Conservation (phyloP, 805 yeast genomes). For the Debaryomyces maramus region DNA sequence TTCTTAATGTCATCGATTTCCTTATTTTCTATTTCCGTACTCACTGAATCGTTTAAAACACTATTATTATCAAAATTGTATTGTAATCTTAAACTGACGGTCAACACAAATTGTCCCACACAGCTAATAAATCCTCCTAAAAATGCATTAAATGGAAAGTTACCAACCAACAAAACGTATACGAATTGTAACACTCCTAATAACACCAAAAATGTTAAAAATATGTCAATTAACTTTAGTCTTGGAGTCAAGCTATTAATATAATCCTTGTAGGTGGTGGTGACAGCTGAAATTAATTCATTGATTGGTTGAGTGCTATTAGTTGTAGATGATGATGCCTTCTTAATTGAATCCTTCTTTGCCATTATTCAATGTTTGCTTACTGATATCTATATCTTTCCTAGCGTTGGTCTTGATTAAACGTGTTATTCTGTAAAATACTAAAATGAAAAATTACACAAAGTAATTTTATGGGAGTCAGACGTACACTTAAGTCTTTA, state of each 20-base stretch:
- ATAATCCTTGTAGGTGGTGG: conserved; percentile 37
- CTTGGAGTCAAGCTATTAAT: conserved; percentile 40
- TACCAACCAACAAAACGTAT: conserved; percentile 76
- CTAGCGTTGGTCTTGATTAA: no score
- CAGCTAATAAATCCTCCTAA: conserved; percentile 89
- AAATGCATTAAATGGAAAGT: conserved; percentile 96
- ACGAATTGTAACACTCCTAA: conserved; percentile 78
- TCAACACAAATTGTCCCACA: conserved; percentile 93
- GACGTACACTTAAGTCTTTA: not conserved
- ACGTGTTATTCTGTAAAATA: conserved; percentile 1
- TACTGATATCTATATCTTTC: not conserved
- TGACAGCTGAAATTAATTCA: conserved; percentile 31
- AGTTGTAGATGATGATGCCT: conserved; percentile 11
- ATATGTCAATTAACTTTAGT: conserved; percentile 71
- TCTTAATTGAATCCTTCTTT: conserved; percentile 35
- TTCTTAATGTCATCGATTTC: conserved; percentile 7
- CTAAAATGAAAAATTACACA: conserved; percentile 3
- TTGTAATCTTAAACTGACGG: conserved; percentile 81
- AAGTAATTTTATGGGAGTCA: not conserved
- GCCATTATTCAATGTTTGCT: conserved; percentile 30
- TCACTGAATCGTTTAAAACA: conserved; percentile 1
- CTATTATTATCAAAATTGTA: conserved; percentile 22
- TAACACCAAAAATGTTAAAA: conserved; percentile 69
- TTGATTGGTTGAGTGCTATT: conserved; percentile 14
- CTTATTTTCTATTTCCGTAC: conserved; percentile 5